A percentile compares a stretch with the other conserved stretches of the same genome.
Evolutionary conservation across 208 protist species (phyloP).

Genomic region (Leishmania martiniquensis): DNA sequence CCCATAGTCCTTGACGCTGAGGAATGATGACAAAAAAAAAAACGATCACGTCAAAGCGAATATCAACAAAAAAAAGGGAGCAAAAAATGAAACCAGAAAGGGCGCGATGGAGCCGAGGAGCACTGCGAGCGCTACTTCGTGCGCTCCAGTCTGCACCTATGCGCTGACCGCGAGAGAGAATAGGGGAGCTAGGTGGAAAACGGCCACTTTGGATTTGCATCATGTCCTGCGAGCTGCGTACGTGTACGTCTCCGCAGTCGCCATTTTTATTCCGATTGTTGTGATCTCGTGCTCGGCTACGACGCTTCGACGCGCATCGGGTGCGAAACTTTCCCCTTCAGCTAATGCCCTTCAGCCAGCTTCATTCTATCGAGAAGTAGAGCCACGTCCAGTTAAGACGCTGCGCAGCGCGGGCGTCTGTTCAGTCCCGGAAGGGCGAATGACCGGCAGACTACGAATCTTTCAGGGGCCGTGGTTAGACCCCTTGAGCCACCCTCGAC

Average conservation of each 20-base stretch:
- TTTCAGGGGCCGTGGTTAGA: not conserved
- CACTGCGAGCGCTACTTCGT: no score
- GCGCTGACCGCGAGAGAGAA: no score
- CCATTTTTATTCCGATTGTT: not conserved
- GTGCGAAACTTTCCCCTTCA: conserved; percentile 9
- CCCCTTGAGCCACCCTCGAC: not conserved
- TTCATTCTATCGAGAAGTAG: conserved; percentile 19
- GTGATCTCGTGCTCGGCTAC: not conserved
- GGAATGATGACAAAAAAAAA: conserved; percentile 2
- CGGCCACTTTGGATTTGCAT: no score
- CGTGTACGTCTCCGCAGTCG: not conserved
- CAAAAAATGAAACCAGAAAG: no score
- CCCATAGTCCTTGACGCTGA: conserved; percentile 6
- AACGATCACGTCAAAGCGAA: not conserved
- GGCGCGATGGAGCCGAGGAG: no score
- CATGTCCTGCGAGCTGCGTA: not conserved
- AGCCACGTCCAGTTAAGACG: not conserved
- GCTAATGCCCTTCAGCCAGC: conserved; percentile 17
- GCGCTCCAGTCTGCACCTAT: no score
- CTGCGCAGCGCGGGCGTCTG: not conserved
- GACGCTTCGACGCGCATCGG: not conserved
- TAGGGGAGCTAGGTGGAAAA: no score
- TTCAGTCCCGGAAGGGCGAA: not conserved
- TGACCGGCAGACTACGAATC: not conserved
- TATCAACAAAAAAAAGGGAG: no score